phyloP scores from a whole-genome alignment of 31 red algal genomes.

The Porphyra umbilicalis region DNA sequence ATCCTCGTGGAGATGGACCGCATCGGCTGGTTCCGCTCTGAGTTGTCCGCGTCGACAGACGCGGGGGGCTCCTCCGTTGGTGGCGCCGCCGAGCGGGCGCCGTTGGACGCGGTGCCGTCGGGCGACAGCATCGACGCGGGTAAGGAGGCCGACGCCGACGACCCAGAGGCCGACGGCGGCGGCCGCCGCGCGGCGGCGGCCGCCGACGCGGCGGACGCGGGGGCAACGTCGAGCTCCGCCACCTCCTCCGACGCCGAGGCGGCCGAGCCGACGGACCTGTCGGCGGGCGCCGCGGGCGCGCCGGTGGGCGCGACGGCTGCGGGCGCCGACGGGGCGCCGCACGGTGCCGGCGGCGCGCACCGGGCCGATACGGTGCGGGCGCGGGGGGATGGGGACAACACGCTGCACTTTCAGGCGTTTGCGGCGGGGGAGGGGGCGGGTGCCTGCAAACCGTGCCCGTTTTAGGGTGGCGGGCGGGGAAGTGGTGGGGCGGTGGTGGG shows the following conservation, averaged over 20 bases:
- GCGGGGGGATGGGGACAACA: not conserved
- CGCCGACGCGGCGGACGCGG: not conserved
- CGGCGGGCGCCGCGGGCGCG: too few species aligned
- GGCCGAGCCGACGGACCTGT: not conserved
- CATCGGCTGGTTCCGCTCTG: not conserved
- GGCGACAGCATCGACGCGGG: not conserved
- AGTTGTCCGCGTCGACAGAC: not conserved
- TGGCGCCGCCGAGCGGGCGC: not conserved
- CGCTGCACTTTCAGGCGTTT: not conserved
- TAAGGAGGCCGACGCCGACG: not conserved
- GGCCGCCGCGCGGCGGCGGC: too few species aligned
- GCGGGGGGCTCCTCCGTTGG: not conserved
- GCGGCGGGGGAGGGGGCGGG: not conserved
- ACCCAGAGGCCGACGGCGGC: not conserved
- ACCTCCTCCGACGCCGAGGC: not conserved
- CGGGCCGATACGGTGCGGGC: not conserved
- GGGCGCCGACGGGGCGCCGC: too few species aligned
- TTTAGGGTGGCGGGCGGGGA: too few species aligned
- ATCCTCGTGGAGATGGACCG: not conserved
- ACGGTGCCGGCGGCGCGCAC: too few species aligned
- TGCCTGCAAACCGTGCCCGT: not conserved
- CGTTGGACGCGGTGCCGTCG: not conserved
- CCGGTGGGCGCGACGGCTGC: too few species aligned
- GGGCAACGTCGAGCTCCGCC: not conserved
- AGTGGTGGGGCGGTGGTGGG: too few species aligned